Evolutionary conservation across 345 rosid species (phyloP).

Genomic region (Boechera stricta): DNA sequence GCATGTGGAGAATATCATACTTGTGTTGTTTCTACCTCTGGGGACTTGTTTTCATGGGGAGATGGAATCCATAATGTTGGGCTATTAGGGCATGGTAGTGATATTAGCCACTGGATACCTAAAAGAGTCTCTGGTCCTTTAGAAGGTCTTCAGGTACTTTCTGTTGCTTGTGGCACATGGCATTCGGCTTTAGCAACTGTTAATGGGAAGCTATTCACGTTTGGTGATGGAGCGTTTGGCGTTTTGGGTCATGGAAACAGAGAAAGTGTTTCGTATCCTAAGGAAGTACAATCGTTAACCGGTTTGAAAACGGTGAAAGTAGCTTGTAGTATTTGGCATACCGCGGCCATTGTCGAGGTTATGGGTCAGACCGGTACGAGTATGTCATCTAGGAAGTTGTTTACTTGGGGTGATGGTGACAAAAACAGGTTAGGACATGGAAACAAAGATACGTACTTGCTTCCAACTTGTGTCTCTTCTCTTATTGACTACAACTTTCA

Average conservation of each 20-base stretch:
- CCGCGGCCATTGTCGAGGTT: conserved; percentile 92
- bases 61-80: conserved; percentile 89
- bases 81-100: conserved; percentile 87
- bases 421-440: conserved; percentile 92
- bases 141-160: conserved; percentile 91
- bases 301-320: conserved; percentile 87
- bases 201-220: conserved; percentile 81
- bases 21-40: conserved; percentile 77
- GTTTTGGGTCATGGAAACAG: conserved; percentile 89
- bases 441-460: conserved; percentile 76
- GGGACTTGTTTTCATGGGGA: conserved; percentile 94
- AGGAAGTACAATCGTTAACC: conserved; percentile 71
- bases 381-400: conserved; percentile 74
- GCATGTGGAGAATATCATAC: conserved; percentile 92
- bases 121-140: conserved; percentile 81
- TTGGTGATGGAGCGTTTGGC: conserved; percentile 93
- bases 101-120: conserved; percentile 92
- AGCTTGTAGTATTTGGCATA: conserved; percentile 97
- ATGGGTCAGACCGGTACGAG: conserved; percentile 63
- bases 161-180: conserved; percentile 93
- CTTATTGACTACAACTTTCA: conserved; percentile 92
- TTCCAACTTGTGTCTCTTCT: conserved; percentile 85
- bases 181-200: conserved; percentile 91
- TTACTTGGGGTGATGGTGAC: conserved; percentile 99
- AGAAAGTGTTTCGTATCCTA: conserved; percentile 69